A percentile compares a stretch with the other conserved stretches of the same genome.
Evolutionary conservation across 257 asterid genomes (phyloP).

Genomic region (Catharanthus roseus): DNA sequence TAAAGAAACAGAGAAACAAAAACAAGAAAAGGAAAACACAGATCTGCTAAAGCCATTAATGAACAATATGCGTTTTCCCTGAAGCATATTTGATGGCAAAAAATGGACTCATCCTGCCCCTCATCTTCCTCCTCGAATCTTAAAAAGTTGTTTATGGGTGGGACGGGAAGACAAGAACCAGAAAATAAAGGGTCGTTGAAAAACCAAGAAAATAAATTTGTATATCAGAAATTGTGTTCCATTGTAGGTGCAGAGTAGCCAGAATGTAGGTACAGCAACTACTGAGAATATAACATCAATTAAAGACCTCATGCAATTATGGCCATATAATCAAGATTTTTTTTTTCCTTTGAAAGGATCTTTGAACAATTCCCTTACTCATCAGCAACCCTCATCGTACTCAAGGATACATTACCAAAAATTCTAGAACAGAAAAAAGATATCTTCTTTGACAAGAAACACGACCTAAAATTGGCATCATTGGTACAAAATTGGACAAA

Average conservation of each 20-base stretch:
- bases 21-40: background rate
- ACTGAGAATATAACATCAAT: background rate
- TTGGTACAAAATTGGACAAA: background rate
- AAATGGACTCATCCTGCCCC: background rate
- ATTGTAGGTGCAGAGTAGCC: constrained; percentile 12
- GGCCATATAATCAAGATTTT: background rate
- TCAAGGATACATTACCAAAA: background rate
- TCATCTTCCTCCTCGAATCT: background rate
- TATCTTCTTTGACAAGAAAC: background rate
- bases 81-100: background rate
- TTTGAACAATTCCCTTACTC: background rate
- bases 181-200: background rate
- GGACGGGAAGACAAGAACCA: background rate
- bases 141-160: background rate
- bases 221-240: background rate
- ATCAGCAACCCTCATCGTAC: background rate
- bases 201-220: background rate
- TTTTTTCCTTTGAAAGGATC: background rate
- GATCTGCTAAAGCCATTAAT: background rate
- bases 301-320: background rate
- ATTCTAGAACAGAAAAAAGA: background rate
- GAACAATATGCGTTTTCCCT: background rate
- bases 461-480: background rate
- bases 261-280: constrained; percentile 3
- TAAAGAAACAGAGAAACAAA: background rate